Percentiles rank a stretch among this genome's conserved stretches.
These are phyloP conservation scores for Aureobasidium zeae DNA, from an alignment of 2,329 filamentous ascomycete genomes.

Conservation along the genomic window DNA sequence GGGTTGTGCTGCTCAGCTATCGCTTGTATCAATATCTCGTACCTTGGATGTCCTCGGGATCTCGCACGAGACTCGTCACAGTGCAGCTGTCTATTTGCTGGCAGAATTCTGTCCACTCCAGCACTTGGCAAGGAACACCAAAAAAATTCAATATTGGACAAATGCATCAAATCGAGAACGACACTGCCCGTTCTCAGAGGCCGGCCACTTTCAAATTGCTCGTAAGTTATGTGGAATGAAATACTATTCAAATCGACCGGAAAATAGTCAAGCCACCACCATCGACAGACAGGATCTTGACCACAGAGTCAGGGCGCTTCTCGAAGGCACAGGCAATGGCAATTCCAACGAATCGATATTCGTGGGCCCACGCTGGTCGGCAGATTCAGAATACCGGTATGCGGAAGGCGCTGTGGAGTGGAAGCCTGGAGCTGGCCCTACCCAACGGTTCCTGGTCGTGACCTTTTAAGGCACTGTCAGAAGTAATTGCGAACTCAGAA, in stretches of 20 bases:
- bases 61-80: conserved; percentile 6
- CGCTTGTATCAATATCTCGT: conserved; percentile 11
- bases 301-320: neutral
- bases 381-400: conserved; percentile 2
- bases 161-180: neutral
- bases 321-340: neutral
- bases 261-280: neutral
- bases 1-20: neutral
- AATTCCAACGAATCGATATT: neutral
- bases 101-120: conserved; percentile 1
- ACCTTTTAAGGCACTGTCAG: too few species aligned
- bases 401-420: conserved; percentile 5
- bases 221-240: neutral
- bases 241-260: conserved; percentile 2
- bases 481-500: too few species aligned
- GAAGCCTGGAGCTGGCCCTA: conserved; percentile 5
- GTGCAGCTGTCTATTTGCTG: conserved; percentile 2
- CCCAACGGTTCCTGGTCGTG: conserved; percentile 3
- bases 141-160: neutral
- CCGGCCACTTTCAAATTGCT: neutral
- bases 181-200: neutral
- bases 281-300: neutral
- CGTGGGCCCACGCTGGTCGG: conserved; percentile 5
- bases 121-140: neutral
- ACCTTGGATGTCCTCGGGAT: conserved; percentile 6